Evolutionary conservation across 768 basidiomycete genomes (phyloP), one percentile per base, ranked within the genome.

Genomic region (Kwoniella botswanensis): DNA sequence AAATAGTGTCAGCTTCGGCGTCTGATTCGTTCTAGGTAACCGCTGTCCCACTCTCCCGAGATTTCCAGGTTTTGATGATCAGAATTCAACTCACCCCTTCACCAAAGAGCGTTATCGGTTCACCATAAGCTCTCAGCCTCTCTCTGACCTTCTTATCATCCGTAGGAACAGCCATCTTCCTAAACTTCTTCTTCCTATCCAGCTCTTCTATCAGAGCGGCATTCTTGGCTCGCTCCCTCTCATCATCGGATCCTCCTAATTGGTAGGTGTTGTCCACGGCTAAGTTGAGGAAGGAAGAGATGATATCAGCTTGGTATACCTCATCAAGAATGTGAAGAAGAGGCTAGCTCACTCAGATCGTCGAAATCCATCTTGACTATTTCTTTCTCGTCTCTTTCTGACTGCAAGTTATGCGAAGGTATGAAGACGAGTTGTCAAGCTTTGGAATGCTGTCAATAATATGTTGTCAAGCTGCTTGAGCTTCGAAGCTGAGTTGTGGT

Each of bases 61-160:
- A 26, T 26, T 26, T 26, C 26, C 26, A 26, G 26, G 3, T 26
- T 26, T 26, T 26, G 26, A 26, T 26, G 4, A 26, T 26, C 26
- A 26, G 24, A 52, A 17, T 2, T 1, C 24, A 2, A 89, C 93
- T 83, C 80, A 97, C 94, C 70, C 94, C 90, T 88, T 98, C 97
- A 73, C 95, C 97, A 76, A 98, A 99, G 29, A 98, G 87, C 5
- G 95, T 98, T 79, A 98, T 95, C 50, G 97, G 97, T 83, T 99
- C 93, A 50, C 93, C 95, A 76, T 97, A 90, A 85, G 96, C 93
- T 67, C 97, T 87, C 69, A 99, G 86, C 68, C 93, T 87, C 50
- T 91, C 90, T 81, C 91, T 92, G 78, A 99, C 97, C 74, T 92
- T 90, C 79, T 89, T 91, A 84, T 98, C 97, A 84, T 98, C 96